phyloP scores from a whole-genome alignment of 257 asterid species.

The Anisodus tanguticus region DNA sequence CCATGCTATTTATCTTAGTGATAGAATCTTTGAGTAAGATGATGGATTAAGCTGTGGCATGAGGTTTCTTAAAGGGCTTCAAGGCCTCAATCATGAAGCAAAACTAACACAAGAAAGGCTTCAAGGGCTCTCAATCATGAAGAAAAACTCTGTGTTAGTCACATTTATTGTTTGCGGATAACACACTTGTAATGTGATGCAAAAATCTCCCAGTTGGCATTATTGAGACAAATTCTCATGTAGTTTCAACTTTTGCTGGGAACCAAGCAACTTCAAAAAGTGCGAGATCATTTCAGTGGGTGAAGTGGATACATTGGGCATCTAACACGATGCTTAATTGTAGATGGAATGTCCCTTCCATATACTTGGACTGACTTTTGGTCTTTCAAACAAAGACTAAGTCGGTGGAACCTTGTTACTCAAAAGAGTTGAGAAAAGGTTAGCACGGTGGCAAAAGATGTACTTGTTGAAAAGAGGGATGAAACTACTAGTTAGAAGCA shows the following conservation, averaged over 20 bases:
- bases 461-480: neutral
- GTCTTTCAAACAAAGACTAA: neutral
- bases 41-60: neutral
- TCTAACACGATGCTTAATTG: neutral
- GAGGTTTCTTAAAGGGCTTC: neutral
- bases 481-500: neutral
- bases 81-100: neutral
- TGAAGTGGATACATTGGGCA: neutral
- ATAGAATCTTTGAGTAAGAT: neutral
- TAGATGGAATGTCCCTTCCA: neutral
- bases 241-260: neutral
- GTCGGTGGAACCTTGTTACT: neutral
- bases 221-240: neutral
- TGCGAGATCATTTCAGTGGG: neutral
- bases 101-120: neutral
- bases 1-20: neutral
- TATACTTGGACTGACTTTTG: neutral
- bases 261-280: neutral
- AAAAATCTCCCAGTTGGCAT: neutral
- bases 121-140: no score
- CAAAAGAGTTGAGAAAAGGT: neutral
- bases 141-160: neutral
- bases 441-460: neutral
- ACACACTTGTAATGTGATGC: neutral
- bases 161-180: neutral